Conservation (phyloP, 106 monocot species). For the Hemerocallis citrina region DNA sequence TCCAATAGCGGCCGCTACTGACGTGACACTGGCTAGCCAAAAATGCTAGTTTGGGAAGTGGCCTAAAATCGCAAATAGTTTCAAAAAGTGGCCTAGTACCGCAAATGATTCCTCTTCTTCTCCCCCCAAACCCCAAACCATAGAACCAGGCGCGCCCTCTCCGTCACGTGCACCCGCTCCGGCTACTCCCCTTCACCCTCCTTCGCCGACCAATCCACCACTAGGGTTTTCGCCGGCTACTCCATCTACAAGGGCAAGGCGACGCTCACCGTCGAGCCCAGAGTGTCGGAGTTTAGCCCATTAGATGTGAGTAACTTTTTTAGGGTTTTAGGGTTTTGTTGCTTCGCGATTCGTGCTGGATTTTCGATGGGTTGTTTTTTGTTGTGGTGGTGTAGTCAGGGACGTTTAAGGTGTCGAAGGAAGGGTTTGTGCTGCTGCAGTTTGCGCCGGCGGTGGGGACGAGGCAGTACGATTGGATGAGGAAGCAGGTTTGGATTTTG, state of each 20-base stretch:
- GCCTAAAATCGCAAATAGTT: too few species aligned
- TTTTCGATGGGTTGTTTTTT: too few species aligned
- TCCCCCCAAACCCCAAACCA: not conserved
- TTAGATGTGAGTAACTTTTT: conserved; percentile 42
- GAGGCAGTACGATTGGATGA: conserved; percentile 88
- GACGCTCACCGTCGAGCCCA: conserved; percentile 67
- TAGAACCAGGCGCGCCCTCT: not conserved
- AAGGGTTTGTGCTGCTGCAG: conserved; percentile 76
- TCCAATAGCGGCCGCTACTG: too few species aligned
- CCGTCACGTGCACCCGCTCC: conserved; percentile 2
- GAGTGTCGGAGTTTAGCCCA: conserved; percentile 68
- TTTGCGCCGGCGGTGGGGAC: conserved; percentile 73
- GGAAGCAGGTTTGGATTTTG: conserved; percentile 75
- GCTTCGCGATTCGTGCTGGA: not conserved
- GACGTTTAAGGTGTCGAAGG: conserved; percentile 75
- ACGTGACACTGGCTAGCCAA: too few species aligned
- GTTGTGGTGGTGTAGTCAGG: conserved; percentile 47
- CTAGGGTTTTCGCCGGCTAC: conserved; percentile 64
- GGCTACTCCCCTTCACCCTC: not conserved
- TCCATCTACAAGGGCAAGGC: conserved; percentile 98
- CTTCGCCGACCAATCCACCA: conserved; percentile 19
- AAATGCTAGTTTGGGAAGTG: too few species aligned
- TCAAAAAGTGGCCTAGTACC: too few species aligned
- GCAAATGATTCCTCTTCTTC: too few species aligned
- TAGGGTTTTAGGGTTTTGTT: not conserved